Base-by-base conservation (phyloP, 164 flowering plant species). In the Stephania yunnanensis region DNA sequence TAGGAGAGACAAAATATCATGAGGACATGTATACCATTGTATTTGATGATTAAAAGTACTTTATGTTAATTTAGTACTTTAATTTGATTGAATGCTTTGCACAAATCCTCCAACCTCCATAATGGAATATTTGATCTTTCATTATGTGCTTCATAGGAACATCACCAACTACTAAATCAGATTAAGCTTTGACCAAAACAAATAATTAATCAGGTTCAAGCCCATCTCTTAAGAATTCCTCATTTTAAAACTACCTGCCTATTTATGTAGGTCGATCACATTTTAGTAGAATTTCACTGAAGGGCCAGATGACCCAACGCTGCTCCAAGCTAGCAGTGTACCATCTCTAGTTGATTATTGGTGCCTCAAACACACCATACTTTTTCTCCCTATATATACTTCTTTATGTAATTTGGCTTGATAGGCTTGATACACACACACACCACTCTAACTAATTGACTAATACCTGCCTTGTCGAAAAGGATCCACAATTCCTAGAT, bases 391-490 rank as follows among this genome's bases (percentile, higher is more conserved):
- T 13, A 19, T 63, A 63, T 7, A 63, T 22, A 4, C 20, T 71
- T 65, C 48, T 46, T 31, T 22, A 50, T 67, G 20, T 67, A 58
- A 73, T 22, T 80, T 74, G 81, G 77, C 53, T 7, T 48, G 53
- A 8, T 48, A 48, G 13, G 4, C 53, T 1, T 8, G 13, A 48
- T 48, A 8, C 13, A 12, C 6, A 48, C 79, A 72, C 10, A 73
- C 78, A 42, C 61, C 75, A 42, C 73, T 67, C 80, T 70, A 76
- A 64, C 66, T 77, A 68, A 64, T 44, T 68, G 68, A 69, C 44
- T 58, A 64, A 36, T 20, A 48, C 9, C 70, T 45, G 6, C 77
- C 73, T 69, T 13, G 76, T 74, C 81, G 1, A 36, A 36, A 74
- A 73, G 5, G 58, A 70, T 73, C 61, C 68, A 58, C 74, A 42